These are phyloP conservation scores for Rubia peregrina DNA, from an alignment of 305 asterid genomes.

Conservation along the genomic window DNA sequence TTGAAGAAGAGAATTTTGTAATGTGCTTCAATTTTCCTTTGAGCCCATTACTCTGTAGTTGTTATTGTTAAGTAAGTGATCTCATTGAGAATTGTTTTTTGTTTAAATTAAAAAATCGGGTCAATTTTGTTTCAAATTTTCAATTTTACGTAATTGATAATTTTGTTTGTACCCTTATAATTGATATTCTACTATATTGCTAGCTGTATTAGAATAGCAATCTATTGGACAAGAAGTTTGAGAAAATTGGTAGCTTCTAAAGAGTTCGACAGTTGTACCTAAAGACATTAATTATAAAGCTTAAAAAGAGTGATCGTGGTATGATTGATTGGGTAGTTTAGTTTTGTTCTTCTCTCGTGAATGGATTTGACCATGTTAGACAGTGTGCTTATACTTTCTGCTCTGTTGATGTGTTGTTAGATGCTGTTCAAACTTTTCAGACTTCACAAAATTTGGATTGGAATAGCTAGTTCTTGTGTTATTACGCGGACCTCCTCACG, in stretches of 20 bases:
- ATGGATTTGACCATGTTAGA: neutral
- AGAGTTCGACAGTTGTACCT: neutral
- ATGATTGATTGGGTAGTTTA: neutral
- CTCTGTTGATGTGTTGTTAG: neutral
- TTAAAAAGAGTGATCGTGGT: neutral
- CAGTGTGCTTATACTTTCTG: neutral
- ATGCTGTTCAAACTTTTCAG: neutral
- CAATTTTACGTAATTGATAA: neutral
- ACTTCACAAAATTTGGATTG: slow-evolving; percentile 5
- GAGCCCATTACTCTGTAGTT: neutral
- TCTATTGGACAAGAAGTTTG: neutral
- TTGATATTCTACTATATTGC: neutral
- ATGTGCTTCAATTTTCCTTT: no score
- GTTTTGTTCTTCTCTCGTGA: neutral
- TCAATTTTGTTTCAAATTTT: neutral
- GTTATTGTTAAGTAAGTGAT: neutral
- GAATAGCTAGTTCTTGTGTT: neutral
- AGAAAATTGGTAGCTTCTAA: neutral
- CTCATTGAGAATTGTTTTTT: neutral
- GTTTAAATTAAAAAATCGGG: neutral
- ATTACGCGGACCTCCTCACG: neutral
- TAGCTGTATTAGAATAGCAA: neutral
- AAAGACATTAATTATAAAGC: neutral
- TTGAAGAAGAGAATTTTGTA: neutral
- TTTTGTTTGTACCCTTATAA: neutral